Evolutionary conservation across 768 basidiomycete species (phyloP), one percentile per base, ranked within the genome.

Genomic region (Russula vinacea): DNA sequence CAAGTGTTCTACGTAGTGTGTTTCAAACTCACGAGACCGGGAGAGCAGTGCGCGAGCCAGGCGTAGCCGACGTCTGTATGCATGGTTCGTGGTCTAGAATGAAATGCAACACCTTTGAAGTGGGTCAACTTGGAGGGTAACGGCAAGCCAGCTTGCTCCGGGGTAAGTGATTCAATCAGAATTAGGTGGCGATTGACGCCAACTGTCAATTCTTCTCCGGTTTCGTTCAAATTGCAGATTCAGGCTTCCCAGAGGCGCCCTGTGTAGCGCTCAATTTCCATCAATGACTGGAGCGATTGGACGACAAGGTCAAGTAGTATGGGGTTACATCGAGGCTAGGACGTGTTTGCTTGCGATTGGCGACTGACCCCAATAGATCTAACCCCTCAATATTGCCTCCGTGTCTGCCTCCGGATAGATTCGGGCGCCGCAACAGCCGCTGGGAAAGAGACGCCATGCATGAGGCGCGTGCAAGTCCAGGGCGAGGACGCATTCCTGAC

Each of bases 381-480:
- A 14, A 5, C 42, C 29, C 19, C 2, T 53, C 42, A 45, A 16
- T 42, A 17, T 7, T 42, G 1, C 59, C 13, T n/a, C 16, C 33
- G 17, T 40, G 32, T 29, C 13, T 49, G 11, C 58, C 44, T 29
- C 37, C 37, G 24, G 35, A 24, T 40, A 29, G 6, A 29, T 37
- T 39, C 7, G 37, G 47, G 42, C 53, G 52, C 52, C 51, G 37
- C 51, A 8, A 29, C 16, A 40, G 35, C 52, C 13, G 52, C 56
- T 50, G 29, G 51, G 40, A 13, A 19, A 47, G 45, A 47, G 54
- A 60, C 45, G 37, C 29, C 53, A 29, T 39, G 47, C 58, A 32
- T n/a, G 53, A 64, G 53, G 63, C 32, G 58, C 58, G 8, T 55
- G 52, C 49, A 64, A 39, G 53, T 56, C 63, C 51, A 44, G 53